Base-by-base conservation (phyloP, 176 grass and related monocot genomes). In the Alopecurus myosuroides region DNA sequence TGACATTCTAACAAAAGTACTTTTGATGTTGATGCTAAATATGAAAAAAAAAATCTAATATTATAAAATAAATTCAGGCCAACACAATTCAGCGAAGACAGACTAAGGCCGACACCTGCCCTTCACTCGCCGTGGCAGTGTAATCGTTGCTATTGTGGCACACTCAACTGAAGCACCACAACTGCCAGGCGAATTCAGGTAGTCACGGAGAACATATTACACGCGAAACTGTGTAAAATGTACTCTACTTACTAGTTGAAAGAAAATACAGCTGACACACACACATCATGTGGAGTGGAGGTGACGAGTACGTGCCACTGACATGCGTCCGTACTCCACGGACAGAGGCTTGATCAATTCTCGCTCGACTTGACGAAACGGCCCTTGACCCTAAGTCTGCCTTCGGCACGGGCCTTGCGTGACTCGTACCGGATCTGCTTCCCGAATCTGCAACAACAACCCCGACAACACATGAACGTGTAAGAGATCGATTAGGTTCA, bases 391-490 rank as follows among this genome's bases (percentile, higher is more conserved):
- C 96, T 91, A 36, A 84, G 51, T 75, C 96, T 88, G 28, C 85
- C 86, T 71, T 98, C 91, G 35, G 96, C 91, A 19, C 91, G 93
- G 30, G 90, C 81, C 76, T 95, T 98, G 48, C 93, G 84, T 49
- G 96, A 98, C 83, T 95, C 96, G 42, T 98, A 98, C 40, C 93
- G 86, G 70, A 98, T 86, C 76, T 92, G 94, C 52, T 98, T 98
- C 57, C 81, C 93, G 39, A 95, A 98, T 57, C 97, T 98, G 89
- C 49, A 62, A 8, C 39, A 17, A 74, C 1, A 48, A 5, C 6
- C 46, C 46, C 14, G 2, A 49, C 15, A 49, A 49, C 41, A 64
- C 58, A 50, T 36, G 23, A 41, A 18, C 65, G 69, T 41, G 15
- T 31, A 67, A 86, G 61, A 49, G 46, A 49, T 45, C 0, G 11